phyloP scores from a whole-genome alignment of 768 basidiomycete genomes.

The Tricholoma flavovirens region DNA sequence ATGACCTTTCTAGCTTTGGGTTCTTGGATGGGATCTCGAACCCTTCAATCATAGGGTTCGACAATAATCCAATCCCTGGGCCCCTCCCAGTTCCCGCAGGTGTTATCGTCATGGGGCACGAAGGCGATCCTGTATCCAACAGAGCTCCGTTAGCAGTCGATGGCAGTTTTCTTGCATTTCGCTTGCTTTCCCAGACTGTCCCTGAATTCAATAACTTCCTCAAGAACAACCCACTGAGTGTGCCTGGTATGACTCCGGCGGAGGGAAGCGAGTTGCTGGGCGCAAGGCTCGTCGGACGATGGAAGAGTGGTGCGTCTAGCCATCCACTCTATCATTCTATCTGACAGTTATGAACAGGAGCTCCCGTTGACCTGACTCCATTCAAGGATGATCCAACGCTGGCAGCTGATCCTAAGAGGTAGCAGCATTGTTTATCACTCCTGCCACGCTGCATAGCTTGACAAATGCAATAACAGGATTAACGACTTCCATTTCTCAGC shows the following conservation, averaged over 20 bases:
- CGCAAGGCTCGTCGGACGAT: constrained; percentile 48
- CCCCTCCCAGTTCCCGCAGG: constrained; percentile 36
- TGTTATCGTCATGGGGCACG: constrained; percentile 37
- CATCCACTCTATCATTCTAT: not conserved
- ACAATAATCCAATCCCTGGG: constrained; percentile 28
- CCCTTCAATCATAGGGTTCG: constrained; percentile 39
- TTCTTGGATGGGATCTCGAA: constrained; percentile 50
- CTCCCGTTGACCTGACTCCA: constrained; percentile 41
- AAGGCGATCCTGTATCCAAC: constrained; percentile 28
- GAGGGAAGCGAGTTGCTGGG: constrained; percentile 46
- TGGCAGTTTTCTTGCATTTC: constrained; percentile 48
- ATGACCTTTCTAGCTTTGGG: constrained; percentile 35
- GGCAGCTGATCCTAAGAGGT: constrained; percentile 31
- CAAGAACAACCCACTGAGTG: constrained; percentile 30
- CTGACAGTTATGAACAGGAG: constrained; percentile 21
- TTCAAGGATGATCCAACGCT: constrained; percentile 36
- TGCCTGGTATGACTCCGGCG: constrained; percentile 28
- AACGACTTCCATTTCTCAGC: constrained; percentile 38
- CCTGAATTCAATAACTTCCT: constrained; percentile 48
- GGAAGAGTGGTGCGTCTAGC: constrained; percentile 42
- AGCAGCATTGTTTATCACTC: constrained; percentile 3
- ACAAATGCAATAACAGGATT: constrained; percentile 22
- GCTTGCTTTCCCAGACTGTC: constrained; percentile 46
- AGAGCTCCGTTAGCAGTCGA: constrained; percentile 42
- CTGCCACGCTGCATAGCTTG: constrained; percentile 11